Base-by-base conservation (phyloP, 2,329 filamentous ascomycete genomes). In the Cordyceps fumosorosea region DNA sequence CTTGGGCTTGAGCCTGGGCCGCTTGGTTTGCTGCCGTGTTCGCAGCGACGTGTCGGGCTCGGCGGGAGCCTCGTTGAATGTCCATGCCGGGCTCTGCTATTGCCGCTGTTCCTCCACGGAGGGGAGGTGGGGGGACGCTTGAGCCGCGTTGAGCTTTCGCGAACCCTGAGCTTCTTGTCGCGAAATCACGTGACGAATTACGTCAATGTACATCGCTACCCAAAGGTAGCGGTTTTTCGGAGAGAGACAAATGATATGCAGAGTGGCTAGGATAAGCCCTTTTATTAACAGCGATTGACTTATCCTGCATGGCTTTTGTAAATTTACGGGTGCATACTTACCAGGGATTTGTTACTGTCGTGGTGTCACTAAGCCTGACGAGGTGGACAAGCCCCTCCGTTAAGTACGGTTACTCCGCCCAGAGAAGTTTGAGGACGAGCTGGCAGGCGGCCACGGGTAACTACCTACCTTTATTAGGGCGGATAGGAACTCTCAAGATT, bases 1-100 rank as follows among this genome's bases (percentile, higher is more conserved):
- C 52, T 45, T 63, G 64, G 26, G 44, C 60, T 55, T 55, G 61
- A 48, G 32, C 52, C 48, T 64, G 63, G 14, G 62, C 54, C 5
- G 60, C 50, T 42, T 54, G 52, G 60, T 62, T 63, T 55, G 66
- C 64, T 55, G 66, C 60, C 32, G 63, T 64, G 26, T 67, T 64
- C 20, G 69, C 67, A 14, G 70, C 69, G 63, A 70, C 70, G 66
- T 71, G 67, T 45, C 71, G 71, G 57, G 71, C 68, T 50, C 71
- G 62, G 61, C 72, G 68, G 44, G 71, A 70, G 60, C 71, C 71
- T 58, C 69, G 71, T 56, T 65, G 60, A 62, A 71, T 67, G 64
- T 73, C 70, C 72, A 73, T 71, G 57, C 37, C 8, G 29, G 29
- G 29, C 5, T 29, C 29, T 57, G 44, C 29, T 32, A 3, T 58